Evolutionary conservation across 345 rosid genomes (phyloP).

Genomic region (Eucalyptus albens): DNA sequence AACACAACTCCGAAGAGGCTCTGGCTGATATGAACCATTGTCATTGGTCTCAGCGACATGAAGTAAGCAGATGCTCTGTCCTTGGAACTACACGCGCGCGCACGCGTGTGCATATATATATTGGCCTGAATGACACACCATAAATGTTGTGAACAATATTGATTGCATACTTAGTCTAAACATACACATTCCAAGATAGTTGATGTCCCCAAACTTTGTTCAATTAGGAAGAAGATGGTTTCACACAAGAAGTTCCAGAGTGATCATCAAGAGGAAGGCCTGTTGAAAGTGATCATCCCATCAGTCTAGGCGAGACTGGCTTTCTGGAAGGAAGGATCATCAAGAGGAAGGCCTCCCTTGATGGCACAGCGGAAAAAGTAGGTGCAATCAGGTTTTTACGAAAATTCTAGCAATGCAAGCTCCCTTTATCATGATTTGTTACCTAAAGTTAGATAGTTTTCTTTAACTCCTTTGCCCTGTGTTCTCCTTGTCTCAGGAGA

Average conservation of each 20-base stretch:
- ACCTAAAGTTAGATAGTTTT: neutral
- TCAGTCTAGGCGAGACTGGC: neutral
- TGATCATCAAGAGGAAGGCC: too few relatives aligned
- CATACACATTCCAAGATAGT: too few relatives aligned
- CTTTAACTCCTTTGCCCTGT: neutral
- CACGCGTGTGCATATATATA: too few relatives aligned
- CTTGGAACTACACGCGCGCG: too few relatives aligned
- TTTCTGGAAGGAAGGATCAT: constrained; percentile 3
- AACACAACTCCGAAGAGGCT: too few relatives aligned
- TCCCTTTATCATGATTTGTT: neutral
- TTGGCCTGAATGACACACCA: too few relatives aligned
- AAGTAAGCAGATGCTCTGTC: too few relatives aligned
- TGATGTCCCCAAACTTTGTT: too few relatives aligned
- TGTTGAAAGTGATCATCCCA: constrained; percentile 6
- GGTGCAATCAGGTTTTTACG: neutral
- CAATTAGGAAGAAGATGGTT: constrained; percentile 29
- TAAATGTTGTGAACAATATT: too few relatives aligned
- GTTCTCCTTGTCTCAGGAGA: constrained; percentile 37
- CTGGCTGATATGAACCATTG: too few relatives aligned
- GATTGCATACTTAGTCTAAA: too few relatives aligned
- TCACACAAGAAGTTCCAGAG: constrained; percentile 1
- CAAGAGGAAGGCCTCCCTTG: constrained; percentile 44
- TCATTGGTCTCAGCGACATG: too few relatives aligned
- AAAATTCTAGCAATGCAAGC: neutral
- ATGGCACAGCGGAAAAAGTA: constrained; percentile 28